Conservation (phyloP, 148 eudicot species). For the Fagopyrum tataricum region DNA sequence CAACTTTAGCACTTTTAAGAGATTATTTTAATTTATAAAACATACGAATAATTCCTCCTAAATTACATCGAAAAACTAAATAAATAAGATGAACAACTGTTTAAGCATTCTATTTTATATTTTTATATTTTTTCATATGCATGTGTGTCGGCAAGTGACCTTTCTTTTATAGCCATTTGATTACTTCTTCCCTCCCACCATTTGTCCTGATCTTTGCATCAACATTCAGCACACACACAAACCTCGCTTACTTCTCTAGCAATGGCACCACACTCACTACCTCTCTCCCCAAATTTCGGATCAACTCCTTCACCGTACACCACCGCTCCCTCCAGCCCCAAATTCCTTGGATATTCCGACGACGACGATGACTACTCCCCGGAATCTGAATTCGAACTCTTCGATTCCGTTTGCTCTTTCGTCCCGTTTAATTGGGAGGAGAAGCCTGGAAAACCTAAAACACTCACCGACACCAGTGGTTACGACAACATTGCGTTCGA, state of each 20-base stretch:
- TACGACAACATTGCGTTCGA: neutral
- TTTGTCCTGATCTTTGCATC: neutral
- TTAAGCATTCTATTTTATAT: too few species aligned
- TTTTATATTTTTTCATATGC: neutral
- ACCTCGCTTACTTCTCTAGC: neutral
- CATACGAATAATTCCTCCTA: too few species aligned
- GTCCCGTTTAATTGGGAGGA: constrained; percentile 31
- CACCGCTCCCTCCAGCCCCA: constrained; percentile 13
- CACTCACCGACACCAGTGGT: neutral
- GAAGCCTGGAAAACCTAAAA: constrained; percentile 18
- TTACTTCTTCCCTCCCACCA: constrained; percentile 4
- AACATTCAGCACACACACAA: neutral
- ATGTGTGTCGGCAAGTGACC: constrained; percentile 1
- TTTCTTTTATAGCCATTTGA: neutral
- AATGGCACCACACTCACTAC: neutral
- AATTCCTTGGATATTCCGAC: neutral
- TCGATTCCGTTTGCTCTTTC: constrained; percentile 8
- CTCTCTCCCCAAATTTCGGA: neutral
- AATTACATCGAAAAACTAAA: too few species aligned
- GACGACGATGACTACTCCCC: neutral
- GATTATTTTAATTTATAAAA: too few species aligned
- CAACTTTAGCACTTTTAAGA: too few species aligned
- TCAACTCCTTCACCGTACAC: neutral
- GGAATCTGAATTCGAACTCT: constrained; percentile 2
- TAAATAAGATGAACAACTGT: too few species aligned